phyloP scores from a whole-genome alignment of 2,329 filamentous ascomycete genomes.

The Bipolaris sorokiniana region DNA sequence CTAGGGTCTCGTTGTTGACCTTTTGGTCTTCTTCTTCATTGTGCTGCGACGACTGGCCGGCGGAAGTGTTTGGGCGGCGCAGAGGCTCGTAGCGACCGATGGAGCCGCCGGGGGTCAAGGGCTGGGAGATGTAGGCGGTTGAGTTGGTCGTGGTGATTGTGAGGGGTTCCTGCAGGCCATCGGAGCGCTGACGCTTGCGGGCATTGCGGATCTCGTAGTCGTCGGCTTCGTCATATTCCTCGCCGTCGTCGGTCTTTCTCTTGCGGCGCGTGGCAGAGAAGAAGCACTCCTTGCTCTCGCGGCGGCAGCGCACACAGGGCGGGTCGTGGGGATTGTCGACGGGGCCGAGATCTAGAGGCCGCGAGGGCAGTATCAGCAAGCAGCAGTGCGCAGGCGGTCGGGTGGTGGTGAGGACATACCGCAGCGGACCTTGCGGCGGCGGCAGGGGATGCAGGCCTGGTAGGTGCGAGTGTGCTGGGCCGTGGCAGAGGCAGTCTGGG shows the following conservation, averaged over 20 bases:
- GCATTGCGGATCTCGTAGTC: conserved; percentile 77
- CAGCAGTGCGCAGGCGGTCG: conserved; percentile 7
- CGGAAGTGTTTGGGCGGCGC: conserved; percentile 61
- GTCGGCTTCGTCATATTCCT: conserved; percentile 52
- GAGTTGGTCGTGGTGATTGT: conserved; percentile 25
- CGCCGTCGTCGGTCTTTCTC: conserved; percentile 69
- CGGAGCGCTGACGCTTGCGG: conserved; percentile 67
- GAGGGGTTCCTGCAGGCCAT: conserved; percentile 50
- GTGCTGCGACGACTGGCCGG: conserved; percentile 27
- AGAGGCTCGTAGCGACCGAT: conserved; percentile 70
- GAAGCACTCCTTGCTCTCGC: conserved; percentile 96
- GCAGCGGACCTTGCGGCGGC: conserved; percentile 64
- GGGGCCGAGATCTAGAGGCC: conserved; percentile 37
- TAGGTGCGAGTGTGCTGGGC: conserved; percentile 48
- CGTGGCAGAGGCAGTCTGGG: conserved; percentile 3
- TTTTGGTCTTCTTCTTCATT: conserved; percentile 61
- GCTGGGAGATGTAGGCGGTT: conserved; percentile 51
- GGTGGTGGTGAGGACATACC: conserved; percentile 43
- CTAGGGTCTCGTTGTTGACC: conserved; percentile 65
- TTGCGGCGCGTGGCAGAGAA: conserved; percentile 95
- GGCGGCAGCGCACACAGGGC: conserved; percentile 89
- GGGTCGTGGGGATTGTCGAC: conserved; percentile 95
- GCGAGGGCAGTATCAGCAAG: conserved; percentile 41
- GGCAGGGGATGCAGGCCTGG: conserved; percentile 60
- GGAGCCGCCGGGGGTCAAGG: conserved; percentile 70